phyloP scores from a whole-genome alignment of 257 asterid species.

The Gynochthodes officinalis region DNA sequence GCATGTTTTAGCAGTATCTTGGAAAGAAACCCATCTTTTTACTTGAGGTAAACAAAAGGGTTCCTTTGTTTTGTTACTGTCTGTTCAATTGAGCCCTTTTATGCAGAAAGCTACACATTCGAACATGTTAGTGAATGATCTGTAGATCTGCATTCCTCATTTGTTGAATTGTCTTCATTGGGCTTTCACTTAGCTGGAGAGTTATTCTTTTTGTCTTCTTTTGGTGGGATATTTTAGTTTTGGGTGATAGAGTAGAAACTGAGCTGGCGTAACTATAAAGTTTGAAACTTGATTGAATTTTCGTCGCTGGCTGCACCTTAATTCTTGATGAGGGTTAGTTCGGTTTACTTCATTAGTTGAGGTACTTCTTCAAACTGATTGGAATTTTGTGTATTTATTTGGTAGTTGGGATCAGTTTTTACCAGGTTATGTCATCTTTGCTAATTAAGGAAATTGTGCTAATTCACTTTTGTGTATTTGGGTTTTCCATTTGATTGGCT shows the following conservation, averaged over 20 bases:
- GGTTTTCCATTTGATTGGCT: slow-evolving; percentile 10
- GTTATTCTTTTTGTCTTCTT: slow-evolving; percentile 15
- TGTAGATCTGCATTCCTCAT: slow-evolving; percentile 34
- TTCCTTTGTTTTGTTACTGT: slow-evolving; percentile 4
- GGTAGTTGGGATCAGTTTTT: background rate
- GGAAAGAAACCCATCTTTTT: background rate
- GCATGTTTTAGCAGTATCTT: background rate
- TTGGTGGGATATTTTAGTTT: slow-evolving; percentile 9
- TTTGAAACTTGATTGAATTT: slow-evolving; percentile 20
- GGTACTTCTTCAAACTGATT: background rate
- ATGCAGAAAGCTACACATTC: background rate
- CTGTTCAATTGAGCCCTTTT: slow-evolving; percentile 5
- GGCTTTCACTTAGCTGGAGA: slow-evolving; percentile 13
- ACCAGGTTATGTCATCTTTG: background rate
- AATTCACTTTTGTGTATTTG: slow-evolving; percentile 3
- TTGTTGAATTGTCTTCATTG: slow-evolving; percentile 17
- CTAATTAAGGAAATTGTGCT: background rate
- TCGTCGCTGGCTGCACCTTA: background rate
- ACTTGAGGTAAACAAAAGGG: slow-evolving; percentile 18
- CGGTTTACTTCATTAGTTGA: slow-evolving; percentile 10
- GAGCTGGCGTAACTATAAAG: slow-evolving; percentile 10
- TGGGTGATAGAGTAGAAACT: background rate
- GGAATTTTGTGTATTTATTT: slow-evolving; percentile 5
- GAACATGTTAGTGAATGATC: slow-evolving; percentile 16
- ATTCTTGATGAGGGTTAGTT: background rate